Conservation (phyloP, 805 yeast genomes). For the Ogataea nonfermentans region DNA sequence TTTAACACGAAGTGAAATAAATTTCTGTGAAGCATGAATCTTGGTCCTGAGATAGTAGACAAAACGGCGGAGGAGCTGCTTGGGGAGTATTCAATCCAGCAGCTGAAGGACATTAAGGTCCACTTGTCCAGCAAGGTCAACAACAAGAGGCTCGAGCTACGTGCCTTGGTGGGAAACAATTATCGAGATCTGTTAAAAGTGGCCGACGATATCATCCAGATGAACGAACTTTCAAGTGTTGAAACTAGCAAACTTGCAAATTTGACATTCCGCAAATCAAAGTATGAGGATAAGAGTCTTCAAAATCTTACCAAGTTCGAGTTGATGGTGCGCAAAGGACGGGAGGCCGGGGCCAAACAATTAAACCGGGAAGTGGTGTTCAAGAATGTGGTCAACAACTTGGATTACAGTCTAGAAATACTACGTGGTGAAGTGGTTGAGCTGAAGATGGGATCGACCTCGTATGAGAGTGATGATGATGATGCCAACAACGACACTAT, state of each 20-base stretch:
- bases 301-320: conserved; percentile 25
- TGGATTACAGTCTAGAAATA: conserved; percentile 21
- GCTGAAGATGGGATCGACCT: conserved; percentile 3
- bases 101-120: conserved; percentile 25
- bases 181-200: conserved; percentile 37
- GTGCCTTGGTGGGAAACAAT: conserved; percentile 34
- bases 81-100: conserved; percentile 29
- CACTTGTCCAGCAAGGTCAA: conserved; percentile 23
- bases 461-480: conserved; percentile 5
- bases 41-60: conserved; percentile 11
- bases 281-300: conserved; percentile 24
- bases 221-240: conserved; percentile 29
- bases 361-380: conserved; percentile 22
- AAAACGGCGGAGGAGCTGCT: conserved; percentile 28
- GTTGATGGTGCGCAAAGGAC: conserved; percentile 2
- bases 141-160: conserved; percentile 26
- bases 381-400: conserved; percentile 28
- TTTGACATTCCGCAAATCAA: conserved; percentile 31
- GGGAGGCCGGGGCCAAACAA: conserved; percentile 11
- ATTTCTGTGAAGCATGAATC: conserved; percentile 2
- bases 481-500: conserved; percentile 15
- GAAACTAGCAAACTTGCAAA: conserved; percentile 30
- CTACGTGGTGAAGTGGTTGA: conserved; percentile 15
- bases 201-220: conserved; percentile 37
- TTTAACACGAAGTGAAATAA: conserved; percentile 13